These are phyloP conservation scores for Dendrobium catenatum DNA, from an alignment of 106 monocot species.

Conservation along the genomic window DNA sequence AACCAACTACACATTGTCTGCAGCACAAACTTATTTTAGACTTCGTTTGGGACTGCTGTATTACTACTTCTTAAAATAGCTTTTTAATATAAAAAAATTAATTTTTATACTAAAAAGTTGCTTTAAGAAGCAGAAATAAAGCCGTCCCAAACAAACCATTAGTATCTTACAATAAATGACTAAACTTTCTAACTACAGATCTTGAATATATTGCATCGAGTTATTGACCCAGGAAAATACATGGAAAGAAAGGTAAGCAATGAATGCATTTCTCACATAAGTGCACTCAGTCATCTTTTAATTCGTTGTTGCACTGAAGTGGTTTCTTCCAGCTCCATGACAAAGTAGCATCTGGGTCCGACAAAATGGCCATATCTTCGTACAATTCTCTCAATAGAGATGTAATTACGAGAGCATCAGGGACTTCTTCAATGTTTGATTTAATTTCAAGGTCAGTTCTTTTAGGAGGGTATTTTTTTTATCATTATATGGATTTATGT, in stretches of 20 bases:
- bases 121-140: too few species aligned
- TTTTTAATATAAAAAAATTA: too few species aligned
- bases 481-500: neutral
- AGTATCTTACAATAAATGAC: neutral
- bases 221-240: conserved; percentile 33
- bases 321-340: conserved; percentile 22
- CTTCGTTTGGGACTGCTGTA: too few species aligned
- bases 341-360: conserved; percentile 25
- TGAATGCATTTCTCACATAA: neutral
- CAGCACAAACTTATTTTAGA: neutral
- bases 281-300: neutral
- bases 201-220: conserved; percentile 48
- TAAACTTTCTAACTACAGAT: conserved; percentile 34
- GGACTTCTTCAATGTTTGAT: conserved; percentile 14
- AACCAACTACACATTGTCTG: neutral
- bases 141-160: too few species aligned
- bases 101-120: too few species aligned
- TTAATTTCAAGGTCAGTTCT: conserved; percentile 20
- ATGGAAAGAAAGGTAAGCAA: conserved; percentile 44
- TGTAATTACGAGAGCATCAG: conserved; percentile 1
- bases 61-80: too few species aligned
- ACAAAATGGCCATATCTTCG: conserved; percentile 1
- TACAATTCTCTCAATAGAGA: conserved; percentile 9
- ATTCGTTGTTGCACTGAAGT: conserved; percentile 10
- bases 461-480: neutral